Base-by-base conservation (phyloP, 2,329 filamentous ascomycete genomes). In the Fusarium bulbicola region DNA sequence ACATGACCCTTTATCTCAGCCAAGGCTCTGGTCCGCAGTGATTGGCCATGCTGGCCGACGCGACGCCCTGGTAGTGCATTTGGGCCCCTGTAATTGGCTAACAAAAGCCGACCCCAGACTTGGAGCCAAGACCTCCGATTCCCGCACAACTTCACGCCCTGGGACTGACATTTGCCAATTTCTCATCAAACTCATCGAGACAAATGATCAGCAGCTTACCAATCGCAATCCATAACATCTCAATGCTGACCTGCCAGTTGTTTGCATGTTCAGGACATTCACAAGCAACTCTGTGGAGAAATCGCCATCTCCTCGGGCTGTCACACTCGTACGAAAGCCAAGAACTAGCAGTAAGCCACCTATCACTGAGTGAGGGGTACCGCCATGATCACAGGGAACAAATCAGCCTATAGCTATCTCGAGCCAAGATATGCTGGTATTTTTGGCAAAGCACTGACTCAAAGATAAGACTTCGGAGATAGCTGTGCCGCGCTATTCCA, bases 1-100 rank as follows among this genome's bases (percentile, higher is more conserved):
- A 71, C 67, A 62, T 71, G 68, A 71, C 67, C 57, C 62, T 70
- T 60, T 66, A 70, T 71, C 67, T 67, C 56, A 60, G 67, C 52
- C 68, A 62, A 71, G 68, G 56, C 46, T 30, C 50, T 26, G 5
- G 28, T 30, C 18, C 16, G 13, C 9, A 4, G 7, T 63, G 52
- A 71, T 71, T 71, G 68, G 68, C 18, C 47, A 21, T 39, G 37
- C 40, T 63, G 56, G 37, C 68, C 68, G 62, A 71, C n/a, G 16
- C 28, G 34, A 43, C 37, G 37, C n/a, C 56, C 28, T 71, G 30
- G 45, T 71, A 14, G 52, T 62, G 67, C 42, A 67, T 67, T 43
- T 37, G 37, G 16, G 6, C 6, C 7, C 8, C 5, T 28, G 18
- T 34, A 18, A 71, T 71, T 71, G 68, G 68, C n/a, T 32, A 28